Evolutionary conservation across 1,139 yeast species (phyloP).

Genomic region (Sugiyamaella neomexicana): DNA sequence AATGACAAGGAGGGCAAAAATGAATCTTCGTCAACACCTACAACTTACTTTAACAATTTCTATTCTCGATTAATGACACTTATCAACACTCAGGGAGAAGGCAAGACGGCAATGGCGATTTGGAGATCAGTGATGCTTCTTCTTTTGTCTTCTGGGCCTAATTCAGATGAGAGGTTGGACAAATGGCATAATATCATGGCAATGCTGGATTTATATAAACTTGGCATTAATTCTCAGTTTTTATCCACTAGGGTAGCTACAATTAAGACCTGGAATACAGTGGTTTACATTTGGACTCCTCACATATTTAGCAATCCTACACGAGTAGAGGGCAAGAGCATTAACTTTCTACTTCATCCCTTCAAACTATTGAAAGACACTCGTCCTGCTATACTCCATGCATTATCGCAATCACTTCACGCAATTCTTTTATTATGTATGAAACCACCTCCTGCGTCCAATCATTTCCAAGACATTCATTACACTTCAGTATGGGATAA

Average conservation of each 20-base stretch:
- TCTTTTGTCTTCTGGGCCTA: constrained; percentile 24
- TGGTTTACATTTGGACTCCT: constrained; percentile 25
- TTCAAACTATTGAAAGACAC: constrained; percentile 23
- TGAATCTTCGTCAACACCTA: background rate
- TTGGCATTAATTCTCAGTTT: constrained; percentile 27
- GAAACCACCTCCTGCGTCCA: constrained; percentile 17
- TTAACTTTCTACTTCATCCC: constrained; percentile 25
- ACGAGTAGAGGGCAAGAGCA: constrained; percentile 14
- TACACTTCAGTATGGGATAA: constrained; percentile 23
- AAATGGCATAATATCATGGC: constrained; percentile 26
- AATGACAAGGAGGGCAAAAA: background rate
- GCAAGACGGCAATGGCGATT: constrained; percentile 24
- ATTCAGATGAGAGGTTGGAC: constrained; percentile 23
- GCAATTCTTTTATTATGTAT: constrained; percentile 20
- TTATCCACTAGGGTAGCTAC: constrained; percentile 25
- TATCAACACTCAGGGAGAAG: constrained; percentile 23
- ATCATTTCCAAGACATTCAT: constrained; percentile 16
- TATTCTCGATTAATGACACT: constrained; percentile 18
- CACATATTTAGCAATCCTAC: constrained; percentile 16
- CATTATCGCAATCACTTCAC: constrained; percentile 13
- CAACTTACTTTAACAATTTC: constrained; percentile 22
- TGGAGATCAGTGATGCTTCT: constrained; percentile 28
- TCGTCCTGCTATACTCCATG: constrained; percentile 13
- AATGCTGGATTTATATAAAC: constrained; percentile 26
- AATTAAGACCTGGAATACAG: constrained; percentile 27